Base-by-base conservation (phyloP, 805 yeast genomes). In the Teunomyces kruisii region DNA sequence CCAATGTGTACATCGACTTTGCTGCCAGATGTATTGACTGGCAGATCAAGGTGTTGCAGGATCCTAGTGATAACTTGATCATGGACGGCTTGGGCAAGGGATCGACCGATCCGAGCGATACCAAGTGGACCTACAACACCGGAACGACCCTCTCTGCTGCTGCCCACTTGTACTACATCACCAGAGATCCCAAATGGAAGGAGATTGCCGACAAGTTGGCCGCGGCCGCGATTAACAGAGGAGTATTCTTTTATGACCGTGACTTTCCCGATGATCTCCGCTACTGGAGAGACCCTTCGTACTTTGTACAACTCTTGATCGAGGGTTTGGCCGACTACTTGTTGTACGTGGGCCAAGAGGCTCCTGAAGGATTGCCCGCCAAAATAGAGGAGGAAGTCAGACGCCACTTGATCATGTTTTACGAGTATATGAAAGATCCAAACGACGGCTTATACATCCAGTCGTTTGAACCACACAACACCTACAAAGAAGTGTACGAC, bases 301-400 rank as follows among this genome's bases (percentile, higher is more conserved):
- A 78, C 63, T 84, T 83, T 58, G 74, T 79, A 44, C 89, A 83
- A 58, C 68, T 84, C 51, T 64, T 84, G 40, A 70, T 82, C 33
- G 88, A 82, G 59, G 89, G 89, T 0, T 66, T 83, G 40, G 85
- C 86, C 4, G 88, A 84, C 58, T 84, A 80, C 60, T 57, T 80
- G 54, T 59, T 80, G 52, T 73, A 70, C 33, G 69, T 80, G 42
- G 82, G 78, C 16, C 53, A 61, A 16, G 71, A 67, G 12, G 72
- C 61, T 19, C 68, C 71, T 2, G 61, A 57, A 26, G 72, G 57
- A 26, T 60, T 68, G 67, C 58, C 65, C 6, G 66, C 46, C 53
- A 66, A 52, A 49, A 72, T 49, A 55, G 64, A 65, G 29, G 65
- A 59, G 15, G 84, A 81, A 55, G 64, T 80, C 10, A 62, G 63